Conservation (phyloP, 1,284 basidiomycete species). For the Cryptococcus hybrid region DNA sequence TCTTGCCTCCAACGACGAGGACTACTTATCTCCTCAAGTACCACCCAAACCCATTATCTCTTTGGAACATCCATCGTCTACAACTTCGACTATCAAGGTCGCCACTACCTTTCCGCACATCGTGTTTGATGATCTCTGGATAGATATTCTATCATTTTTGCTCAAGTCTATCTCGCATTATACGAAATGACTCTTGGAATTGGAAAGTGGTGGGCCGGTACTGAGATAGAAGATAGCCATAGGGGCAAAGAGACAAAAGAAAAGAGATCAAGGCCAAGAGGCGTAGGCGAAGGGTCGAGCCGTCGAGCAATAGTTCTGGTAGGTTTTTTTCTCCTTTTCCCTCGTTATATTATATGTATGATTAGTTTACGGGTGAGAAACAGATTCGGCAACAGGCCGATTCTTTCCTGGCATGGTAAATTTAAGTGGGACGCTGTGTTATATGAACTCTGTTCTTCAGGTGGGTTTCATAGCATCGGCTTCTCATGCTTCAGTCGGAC, state of each 20-base stretch:
- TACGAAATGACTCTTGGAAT: slow-evolving; percentile 4
- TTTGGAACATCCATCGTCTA: too few species aligned
- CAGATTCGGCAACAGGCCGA: slow-evolving; percentile 2
- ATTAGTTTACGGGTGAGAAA: not conserved
- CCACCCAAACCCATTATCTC: too few species aligned
- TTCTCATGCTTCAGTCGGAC: not conserved
- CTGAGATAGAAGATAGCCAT: not conserved
- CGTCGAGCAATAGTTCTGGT: not conserved
- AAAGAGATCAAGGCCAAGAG: slow-evolving; percentile 15
- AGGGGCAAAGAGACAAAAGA: not conserved
- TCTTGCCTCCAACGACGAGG: too few species aligned
- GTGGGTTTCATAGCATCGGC: slow-evolving; percentile 48
- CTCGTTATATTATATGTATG: too few species aligned
- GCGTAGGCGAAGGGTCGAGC: slow-evolving; percentile 18
- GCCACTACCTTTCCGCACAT: not conserved
- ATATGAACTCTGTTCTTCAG: slow-evolving; percentile 91
- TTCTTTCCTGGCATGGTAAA: slow-evolving; percentile 85
- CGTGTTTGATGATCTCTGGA: not conserved
- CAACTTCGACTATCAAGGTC: not conserved
- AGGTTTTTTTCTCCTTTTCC: not conserved
- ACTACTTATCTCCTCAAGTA: too few species aligned
- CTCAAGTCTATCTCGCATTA: slow-evolving; percentile 4
- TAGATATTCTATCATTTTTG: not conserved
- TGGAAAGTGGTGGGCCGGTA: slow-evolving; percentile 1
- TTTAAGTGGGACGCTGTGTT: slow-evolving; percentile 90